Evolutionary conservation across 2,329 filamentous ascomycete genomes (phyloP).

Genomic region (Macrophomina pseudophaseolina): DNA sequence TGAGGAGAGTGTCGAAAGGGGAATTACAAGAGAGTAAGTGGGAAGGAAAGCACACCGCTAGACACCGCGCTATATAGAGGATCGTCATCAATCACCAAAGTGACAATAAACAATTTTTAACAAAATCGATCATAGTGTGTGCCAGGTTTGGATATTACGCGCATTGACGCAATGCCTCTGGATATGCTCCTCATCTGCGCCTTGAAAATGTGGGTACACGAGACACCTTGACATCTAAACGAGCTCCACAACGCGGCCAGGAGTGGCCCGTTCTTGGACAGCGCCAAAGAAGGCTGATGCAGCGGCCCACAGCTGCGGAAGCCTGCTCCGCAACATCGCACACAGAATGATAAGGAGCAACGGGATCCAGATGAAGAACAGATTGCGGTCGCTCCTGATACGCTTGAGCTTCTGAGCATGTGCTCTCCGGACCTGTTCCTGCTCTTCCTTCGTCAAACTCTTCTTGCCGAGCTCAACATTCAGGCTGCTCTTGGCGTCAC

Average conservation of each 20-base stretch:
- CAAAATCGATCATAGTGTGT: neutral
- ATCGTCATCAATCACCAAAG: neutral
- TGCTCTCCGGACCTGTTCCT: slow-evolving; percentile 53
- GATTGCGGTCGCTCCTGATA: slow-evolving; percentile 55
- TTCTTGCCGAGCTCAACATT: slow-evolving; percentile 48
- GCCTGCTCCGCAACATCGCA: slow-evolving; percentile 58
- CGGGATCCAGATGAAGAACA: slow-evolving; percentile 59
- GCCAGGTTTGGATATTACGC: neutral
- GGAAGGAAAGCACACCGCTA: neutral
- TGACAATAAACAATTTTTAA: slow-evolving; percentile 3
- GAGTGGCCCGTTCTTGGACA: neutral
- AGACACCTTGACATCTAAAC: neutral
- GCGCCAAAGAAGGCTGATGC: slow-evolving; percentile 18
- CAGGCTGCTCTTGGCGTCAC: slow-evolving; percentile 9
- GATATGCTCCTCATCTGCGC: neutral
- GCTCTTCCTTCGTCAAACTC: slow-evolving; percentile 51
- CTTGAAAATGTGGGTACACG: neutral
- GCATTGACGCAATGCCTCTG: neutral
- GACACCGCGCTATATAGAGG: slow-evolving; percentile 2
- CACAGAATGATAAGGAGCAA: slow-evolving; percentile 55
- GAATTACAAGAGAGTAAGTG: no score
- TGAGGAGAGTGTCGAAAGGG: neutral
- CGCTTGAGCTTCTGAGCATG: slow-evolving; percentile 56
- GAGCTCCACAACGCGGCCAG: slow-evolving; percentile 22
- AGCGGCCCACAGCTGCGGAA: slow-evolving; percentile 51